A percentile compares a stretch with the other conserved stretches of the same genome.
Evolutionary conservation across 1,284 basidiomycete species (phyloP).

Genomic region (Cronartium quercuum): DNA sequence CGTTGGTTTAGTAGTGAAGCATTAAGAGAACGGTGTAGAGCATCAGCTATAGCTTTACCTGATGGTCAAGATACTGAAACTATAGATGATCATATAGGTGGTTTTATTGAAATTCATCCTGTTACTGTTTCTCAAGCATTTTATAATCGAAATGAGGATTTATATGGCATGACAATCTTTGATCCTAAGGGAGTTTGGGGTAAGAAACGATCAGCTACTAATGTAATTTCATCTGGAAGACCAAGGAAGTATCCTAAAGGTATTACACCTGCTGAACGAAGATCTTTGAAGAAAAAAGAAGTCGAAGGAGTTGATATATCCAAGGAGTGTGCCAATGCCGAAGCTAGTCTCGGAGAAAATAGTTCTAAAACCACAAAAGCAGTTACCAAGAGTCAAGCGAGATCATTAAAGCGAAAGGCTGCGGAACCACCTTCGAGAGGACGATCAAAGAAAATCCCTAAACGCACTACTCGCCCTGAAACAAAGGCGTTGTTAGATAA

Average conservation of each 20-base stretch:
- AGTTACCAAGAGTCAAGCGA: too few species aligned
- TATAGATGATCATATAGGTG: not conserved
- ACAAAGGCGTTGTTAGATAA: too few species aligned
- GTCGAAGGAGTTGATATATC: not conserved
- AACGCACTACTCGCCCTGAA: too few species aligned
- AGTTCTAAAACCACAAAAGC: too few species aligned
- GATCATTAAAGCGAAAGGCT: too few species aligned
- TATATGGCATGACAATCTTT: constrained; percentile 13
- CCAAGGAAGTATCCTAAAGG: constrained; percentile 19
- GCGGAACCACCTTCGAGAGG: not conserved
- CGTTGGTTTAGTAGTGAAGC: constrained; percentile 59
- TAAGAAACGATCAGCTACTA: constrained; percentile 1
- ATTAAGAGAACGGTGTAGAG: constrained; percentile 16
- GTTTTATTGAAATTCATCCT: constrained; percentile 26
- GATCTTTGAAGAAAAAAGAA: not conserved
- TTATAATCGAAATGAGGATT: constrained; percentile 21
- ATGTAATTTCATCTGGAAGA: not conserved
- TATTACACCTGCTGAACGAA: not conserved
- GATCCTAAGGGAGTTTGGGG: constrained; percentile 35
- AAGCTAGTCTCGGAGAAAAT: constrained; percentile 4
- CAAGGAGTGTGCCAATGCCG: not conserved
- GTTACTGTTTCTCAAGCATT: constrained; percentile 10
- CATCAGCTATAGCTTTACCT: constrained; percentile 19
- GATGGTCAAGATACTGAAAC: not conserved
- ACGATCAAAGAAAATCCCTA: not conserved